Percentiles rank a stretch among this genome's conserved stretches.
phyloP scores from a whole-genome alignment of 2,329 filamentous ascomycete genomes.

The Calycina herbarum region DNA sequence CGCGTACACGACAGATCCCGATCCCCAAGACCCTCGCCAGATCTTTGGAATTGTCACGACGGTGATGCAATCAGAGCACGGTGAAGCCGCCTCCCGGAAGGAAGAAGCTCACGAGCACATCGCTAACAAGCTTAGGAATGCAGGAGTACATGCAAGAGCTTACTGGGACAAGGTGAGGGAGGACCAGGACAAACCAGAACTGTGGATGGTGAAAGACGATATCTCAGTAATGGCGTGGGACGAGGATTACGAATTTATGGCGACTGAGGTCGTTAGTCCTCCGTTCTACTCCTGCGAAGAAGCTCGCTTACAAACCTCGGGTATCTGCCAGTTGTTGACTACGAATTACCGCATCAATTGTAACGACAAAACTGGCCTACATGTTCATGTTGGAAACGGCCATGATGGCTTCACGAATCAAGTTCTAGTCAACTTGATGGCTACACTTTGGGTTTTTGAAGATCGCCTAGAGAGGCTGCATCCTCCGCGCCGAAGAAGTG shows the following conservation, averaged over 20 bases:
- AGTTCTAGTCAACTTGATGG: background rate
- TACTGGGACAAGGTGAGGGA: background rate
- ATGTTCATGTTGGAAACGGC: constrained; percentile 1
- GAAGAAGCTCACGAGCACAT: background rate
- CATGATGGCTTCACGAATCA: background rate
- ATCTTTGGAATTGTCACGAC: background rate
- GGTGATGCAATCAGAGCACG: no score
- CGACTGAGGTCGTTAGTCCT: background rate
- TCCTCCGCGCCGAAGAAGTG: background rate
- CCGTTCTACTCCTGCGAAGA: background rate
- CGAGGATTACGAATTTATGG: background rate
- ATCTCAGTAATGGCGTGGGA: background rate
- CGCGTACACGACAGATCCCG: background rate
- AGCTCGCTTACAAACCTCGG: background rate
- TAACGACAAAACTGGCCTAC: background rate
- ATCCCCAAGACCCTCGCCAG: background rate
- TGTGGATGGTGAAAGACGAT: background rate
- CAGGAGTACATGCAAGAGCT: background rate
- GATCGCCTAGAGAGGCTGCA: constrained; percentile 4
- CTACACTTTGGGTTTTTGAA: background rate
- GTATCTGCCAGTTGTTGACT: background rate
- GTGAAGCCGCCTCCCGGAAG: background rate
- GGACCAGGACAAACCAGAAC: background rate
- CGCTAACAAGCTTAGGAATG: background rate
- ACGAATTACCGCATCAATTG: background rate